Conservation (phyloP, 495 filamentous ascomycete species). For the Penicillium chermesinum region DNA sequence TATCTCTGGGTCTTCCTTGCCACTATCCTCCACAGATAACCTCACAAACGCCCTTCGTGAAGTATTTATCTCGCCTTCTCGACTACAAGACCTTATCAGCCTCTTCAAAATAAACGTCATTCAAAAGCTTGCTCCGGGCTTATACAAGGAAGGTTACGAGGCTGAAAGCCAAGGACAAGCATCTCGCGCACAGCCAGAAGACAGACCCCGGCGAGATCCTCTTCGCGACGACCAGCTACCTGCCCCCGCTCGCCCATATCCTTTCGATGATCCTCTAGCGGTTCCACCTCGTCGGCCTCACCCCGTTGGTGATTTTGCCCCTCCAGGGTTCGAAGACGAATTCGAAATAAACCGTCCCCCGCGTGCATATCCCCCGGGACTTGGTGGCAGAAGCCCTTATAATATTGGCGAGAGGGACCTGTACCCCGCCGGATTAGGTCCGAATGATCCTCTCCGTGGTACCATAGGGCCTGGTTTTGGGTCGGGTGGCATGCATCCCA, state of each 20-base stretch:
- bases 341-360: constrained; percentile 73
- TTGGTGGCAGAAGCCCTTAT: constrained; percentile 47
- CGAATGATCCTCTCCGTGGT: constrained; percentile 71
- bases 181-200: constrained; percentile 24
- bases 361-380: constrained; percentile 42
- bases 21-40: constrained; percentile 38
- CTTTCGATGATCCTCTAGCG: constrained; percentile 64
- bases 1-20: constrained; percentile 58
- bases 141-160: constrained; percentile 74
- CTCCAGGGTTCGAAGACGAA: constrained; percentile 92
- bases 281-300: constrained; percentile 56
- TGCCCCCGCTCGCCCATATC: constrained; percentile 58
- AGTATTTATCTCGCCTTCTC: constrained; percentile 65
- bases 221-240: constrained; percentile 49
- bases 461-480: constrained; percentile 52
- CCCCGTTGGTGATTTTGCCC: constrained; percentile 73
- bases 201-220: constrained; percentile 41
- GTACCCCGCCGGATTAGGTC: constrained; percentile 81
- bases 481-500: constrained; percentile 85
- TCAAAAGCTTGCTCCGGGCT: constrained; percentile 67
- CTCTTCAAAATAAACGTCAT: constrained; percentile 72
- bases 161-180: constrained; percentile 33
- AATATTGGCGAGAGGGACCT: constrained; percentile 79
- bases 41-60: constrained; percentile 49
- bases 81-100: constrained; percentile 61